Percentiles rank a stretch among this genome's conserved stretches.
Conservation (phyloP, 2,329 filamentous ascomycete genomes). For the Xylaria arbuscula region DNA sequence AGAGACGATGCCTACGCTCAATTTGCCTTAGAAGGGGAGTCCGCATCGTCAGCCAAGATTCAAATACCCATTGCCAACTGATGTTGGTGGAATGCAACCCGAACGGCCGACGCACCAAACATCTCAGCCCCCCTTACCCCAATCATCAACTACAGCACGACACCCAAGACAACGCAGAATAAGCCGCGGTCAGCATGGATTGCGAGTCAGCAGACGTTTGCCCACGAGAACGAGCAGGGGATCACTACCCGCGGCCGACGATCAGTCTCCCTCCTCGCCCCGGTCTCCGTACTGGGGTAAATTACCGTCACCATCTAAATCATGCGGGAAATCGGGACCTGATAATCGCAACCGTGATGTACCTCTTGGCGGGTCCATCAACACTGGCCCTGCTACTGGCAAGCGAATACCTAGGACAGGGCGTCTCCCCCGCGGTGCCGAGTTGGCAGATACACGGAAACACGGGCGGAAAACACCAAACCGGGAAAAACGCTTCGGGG, state of each 20-base stretch:
- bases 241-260: conserved; percentile 34
- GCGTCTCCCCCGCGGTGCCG: conserved; percentile 6
- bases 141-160: conserved; percentile 48
- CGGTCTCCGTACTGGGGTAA: conserved; percentile 47
- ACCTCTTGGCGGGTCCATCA: conserved; percentile 4
- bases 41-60: conserved; percentile 54
- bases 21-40: conserved; percentile 59
- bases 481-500: conserved; percentile 48
- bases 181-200: conserved; percentile 49
- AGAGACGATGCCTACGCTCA: conserved; percentile 58
- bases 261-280: conserved; percentile 42
- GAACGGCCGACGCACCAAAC: conserved; percentile 49
- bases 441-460: conserved; percentile 21
- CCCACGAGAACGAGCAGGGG: conserved; percentile 40
- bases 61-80: conserved; percentile 45
- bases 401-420: background rate
- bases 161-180: conserved; percentile 52
- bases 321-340: conserved; percentile 21
- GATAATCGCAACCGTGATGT: background rate
- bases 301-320: conserved; percentile 40
- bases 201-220: conserved; percentile 51
- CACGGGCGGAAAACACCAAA: conserved; percentile 33
- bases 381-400: conserved; percentile 1
- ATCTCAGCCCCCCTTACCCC: conserved; percentile 49
- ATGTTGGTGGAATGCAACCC: conserved; percentile 41